A percentile compares a stretch with the other conserved stretches of the same genome.
Evolutionary conservation across 331 rosid species (phyloP).

Genomic region (Malus hybrid): DNA sequence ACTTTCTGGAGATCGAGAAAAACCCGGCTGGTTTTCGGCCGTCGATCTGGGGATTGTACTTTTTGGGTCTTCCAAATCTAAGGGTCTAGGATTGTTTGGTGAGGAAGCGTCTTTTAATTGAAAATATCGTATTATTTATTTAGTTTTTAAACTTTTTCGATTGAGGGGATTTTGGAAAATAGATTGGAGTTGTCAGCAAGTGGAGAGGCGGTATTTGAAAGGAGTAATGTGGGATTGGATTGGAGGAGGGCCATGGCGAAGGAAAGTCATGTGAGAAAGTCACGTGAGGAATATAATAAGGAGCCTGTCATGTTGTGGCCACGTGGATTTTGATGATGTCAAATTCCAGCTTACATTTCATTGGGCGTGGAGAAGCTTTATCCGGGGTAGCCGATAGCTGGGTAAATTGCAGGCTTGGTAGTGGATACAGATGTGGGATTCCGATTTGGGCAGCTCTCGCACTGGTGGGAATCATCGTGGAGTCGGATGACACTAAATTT

Average conservation of each 20-base stretch:
- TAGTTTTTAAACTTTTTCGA: too few relatives aligned
- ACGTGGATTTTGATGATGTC: slow-evolving; percentile 26
- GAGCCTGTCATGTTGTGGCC: slow-evolving; percentile 27
- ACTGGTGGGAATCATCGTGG: neutral
- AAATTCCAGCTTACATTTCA: neutral
- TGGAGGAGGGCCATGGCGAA: neutral
- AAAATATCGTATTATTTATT: too few relatives aligned
- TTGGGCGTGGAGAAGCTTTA: neutral
- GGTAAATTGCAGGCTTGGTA: neutral
- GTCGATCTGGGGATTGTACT: slow-evolving; percentile 10
- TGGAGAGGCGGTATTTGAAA: neutral
- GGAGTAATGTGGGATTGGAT: slow-evolving; percentile 14
- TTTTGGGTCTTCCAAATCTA: slow-evolving; percentile 6
- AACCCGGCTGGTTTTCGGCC: neutral
- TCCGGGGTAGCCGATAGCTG: neutral
- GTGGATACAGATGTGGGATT: neutral
- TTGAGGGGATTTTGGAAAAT: slow-evolving; percentile 3
- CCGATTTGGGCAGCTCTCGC: neutral
- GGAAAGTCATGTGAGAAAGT: slow-evolving; percentile 31
- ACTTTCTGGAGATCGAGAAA: too few relatives aligned
- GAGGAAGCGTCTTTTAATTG: neutral
- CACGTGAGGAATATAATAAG: slow-evolving; percentile 15
- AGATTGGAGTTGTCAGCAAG: slow-evolving; percentile 14
- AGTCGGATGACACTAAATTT: neutral
- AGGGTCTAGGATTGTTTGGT: neutral